Conservation (phyloP, 345 rosid genomes). For the Hibiscus mutabilis region DNA sequence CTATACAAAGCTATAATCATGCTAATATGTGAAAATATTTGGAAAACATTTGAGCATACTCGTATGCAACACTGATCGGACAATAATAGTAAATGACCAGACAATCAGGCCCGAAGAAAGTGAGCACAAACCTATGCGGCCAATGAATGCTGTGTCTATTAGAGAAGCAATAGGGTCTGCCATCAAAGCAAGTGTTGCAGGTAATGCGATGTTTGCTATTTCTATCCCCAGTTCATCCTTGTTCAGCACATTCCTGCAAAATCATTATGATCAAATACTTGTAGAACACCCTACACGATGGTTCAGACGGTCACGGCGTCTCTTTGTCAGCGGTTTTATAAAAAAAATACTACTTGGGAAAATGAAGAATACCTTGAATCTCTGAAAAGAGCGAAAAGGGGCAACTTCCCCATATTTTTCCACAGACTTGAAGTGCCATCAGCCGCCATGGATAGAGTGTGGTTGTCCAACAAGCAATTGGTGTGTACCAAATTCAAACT, state of each 20-base stretch:
- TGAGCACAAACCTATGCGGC: conserved; percentile 43
- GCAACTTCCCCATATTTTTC: conserved; percentile 21
- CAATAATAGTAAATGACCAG: too few relatives aligned
- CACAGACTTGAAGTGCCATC: conserved; percentile 15
- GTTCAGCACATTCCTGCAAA: conserved; percentile 36
- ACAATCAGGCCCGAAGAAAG: too few relatives aligned
- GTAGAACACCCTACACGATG: neutral
- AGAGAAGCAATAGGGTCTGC: conserved; percentile 65
- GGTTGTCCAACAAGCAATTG: neutral
- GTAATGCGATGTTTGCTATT: conserved; percentile 46
- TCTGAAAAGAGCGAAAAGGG: conserved; percentile 30
- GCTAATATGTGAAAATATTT: too few relatives aligned
- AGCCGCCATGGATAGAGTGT: neutral
- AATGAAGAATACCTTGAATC: conserved; percentile 25
- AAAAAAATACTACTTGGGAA: neutral
- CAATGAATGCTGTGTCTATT: conserved; percentile 62
- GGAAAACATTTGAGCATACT: neutral
- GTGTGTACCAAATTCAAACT: neutral
- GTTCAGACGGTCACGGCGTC: too few relatives aligned
- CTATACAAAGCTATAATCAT: neutral
- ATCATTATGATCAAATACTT: neutral
- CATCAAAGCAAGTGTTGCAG: conserved; percentile 53
- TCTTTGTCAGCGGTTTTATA: too few relatives aligned
- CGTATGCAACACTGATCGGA: too few relatives aligned
- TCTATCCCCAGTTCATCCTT: conserved; percentile 48